Evolutionary conservation across 768 basidiomycete species (phyloP), one percentile per base, ranked within the genome.

Genomic region (Termitomyces sp.): DNA sequence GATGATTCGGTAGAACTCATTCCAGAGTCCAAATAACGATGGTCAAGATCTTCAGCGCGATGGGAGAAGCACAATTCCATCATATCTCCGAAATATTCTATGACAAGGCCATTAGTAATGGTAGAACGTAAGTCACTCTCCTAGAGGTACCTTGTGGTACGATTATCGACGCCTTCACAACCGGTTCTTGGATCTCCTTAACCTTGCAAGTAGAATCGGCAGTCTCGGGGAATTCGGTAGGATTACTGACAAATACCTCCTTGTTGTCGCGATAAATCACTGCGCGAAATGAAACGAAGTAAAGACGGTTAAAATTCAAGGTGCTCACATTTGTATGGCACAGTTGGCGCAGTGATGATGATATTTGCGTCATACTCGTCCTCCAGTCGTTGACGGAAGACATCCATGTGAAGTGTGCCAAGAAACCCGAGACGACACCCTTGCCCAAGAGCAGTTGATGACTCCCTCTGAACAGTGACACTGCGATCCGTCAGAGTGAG

Each of bases 361-460:
- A 98, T 87, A 67, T 90, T 94, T 34, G 95, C 91, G 58, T 93
- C 87, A 65, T 97, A 94, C 70, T 99, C 97, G 65, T 99, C 97
- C 72, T 98, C 97, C 4, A 99, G 77, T 15, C 97, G 84, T 69
- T 99, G 97, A 22, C 95, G 88, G 72, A 94, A 93, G 41, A 95
- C 91, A 65, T 96, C 92, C 92, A 98, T 95, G 69, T 99, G 97
- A 58, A 99, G 74, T 6, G 94, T 93, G 1, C 97, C 97, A 11
- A 98, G 80, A 72, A 98, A 99, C 0, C 97, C 97, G 6, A 99
- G 82, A 46, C 97, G 84, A 69, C 88, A 93, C 8, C 97, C 97
- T 75, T 97, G 95, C 1, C 96, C 95, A 11, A 99, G 80, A 11
- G 97, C 97, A 6, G 91, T 85, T 0, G 96, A 98, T 0, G 92